phyloP scores from a whole-genome alignment of 768 basidiomycete species.

The Russula olivacea region DNA sequence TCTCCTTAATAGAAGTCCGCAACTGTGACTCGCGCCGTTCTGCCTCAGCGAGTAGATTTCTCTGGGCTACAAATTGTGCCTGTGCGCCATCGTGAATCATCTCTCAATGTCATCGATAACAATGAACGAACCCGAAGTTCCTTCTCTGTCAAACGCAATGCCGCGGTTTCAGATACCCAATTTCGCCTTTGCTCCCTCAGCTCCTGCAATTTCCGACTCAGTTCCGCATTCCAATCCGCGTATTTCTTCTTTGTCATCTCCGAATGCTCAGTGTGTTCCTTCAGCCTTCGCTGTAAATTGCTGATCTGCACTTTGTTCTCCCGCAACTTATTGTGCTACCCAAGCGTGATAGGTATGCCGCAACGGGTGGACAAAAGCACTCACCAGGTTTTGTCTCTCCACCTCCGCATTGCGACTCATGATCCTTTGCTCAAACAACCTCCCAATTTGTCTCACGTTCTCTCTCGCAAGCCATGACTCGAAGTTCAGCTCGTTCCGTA shows the following conservation, averaged over 20 bases:
- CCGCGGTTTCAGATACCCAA: constrained; percentile 66
- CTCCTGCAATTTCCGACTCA: constrained; percentile 70
- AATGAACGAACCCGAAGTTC: constrained; percentile 51
- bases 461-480: constrained; percentile 79
- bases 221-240: constrained; percentile 74
- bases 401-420: constrained; percentile 69
- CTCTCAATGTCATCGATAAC: not conserved
- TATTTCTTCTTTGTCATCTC: constrained; percentile 70
- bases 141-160: constrained; percentile 62
- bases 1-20: constrained; percentile 70
- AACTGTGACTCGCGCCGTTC: constrained; percentile 63
- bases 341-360: constrained; percentile 4
- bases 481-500: constrained; percentile 79
- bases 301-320: constrained; percentile 68
- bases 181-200: constrained; percentile 74
- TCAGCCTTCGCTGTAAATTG: constrained; percentile 60
- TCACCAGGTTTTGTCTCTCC: constrained; percentile 75
- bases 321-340: constrained; percentile 74
- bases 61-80: constrained; percentile 66
- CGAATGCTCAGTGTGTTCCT: constrained; percentile 67
- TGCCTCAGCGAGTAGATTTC: constrained; percentile 62
- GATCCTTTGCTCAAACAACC: constrained; percentile 67
- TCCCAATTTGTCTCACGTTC: constrained; percentile 77
- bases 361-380: constrained; percentile 26
- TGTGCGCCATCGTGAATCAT: constrained; percentile 28